These are phyloP conservation scores for Penicillium malachiteum DNA, from an alignment of 495 filamentous ascomycete genomes.

Conservation along the genomic window DNA sequence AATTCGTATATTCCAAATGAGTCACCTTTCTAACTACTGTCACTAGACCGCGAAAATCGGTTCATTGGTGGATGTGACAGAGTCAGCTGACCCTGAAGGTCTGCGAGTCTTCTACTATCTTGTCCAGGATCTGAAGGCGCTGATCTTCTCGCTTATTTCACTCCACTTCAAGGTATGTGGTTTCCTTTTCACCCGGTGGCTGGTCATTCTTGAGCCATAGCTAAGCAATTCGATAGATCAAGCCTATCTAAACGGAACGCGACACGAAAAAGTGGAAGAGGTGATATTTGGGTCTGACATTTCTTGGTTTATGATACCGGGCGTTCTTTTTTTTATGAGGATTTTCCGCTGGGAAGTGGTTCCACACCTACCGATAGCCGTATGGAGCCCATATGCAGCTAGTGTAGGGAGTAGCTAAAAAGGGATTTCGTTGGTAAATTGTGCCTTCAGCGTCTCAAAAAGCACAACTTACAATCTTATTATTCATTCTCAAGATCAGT, in stretches of 20 bases:
- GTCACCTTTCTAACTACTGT: background rate
- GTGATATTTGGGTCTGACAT: conserved; percentile 3
- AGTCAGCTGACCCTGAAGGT: conserved; percentile 93
- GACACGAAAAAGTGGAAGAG: background rate
- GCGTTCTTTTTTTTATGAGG: conserved; percentile 18
- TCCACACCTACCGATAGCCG: conserved; percentile 4
- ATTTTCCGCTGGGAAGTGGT: conserved; percentile 4
- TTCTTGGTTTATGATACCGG: conserved; percentile 25
- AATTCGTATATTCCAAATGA: background rate
- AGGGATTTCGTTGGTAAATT: too few relatives aligned
- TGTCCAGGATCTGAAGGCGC: conserved; percentile 94
- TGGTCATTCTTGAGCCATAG: background rate
- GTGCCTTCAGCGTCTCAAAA: too few relatives aligned
- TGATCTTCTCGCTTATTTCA: conserved; percentile 93
- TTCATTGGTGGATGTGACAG: conserved; percentile 92
- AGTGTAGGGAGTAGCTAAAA: background rate
- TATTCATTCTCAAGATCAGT: too few relatives aligned
- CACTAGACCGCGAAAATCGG: conserved; percentile 95
- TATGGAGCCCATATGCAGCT: conserved; percentile 7
- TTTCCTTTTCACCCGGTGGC: background rate
- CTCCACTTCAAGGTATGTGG: conserved; percentile 87
- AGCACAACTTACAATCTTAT: too few relatives aligned
- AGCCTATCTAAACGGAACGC: conserved; percentile 64
- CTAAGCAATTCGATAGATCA: conserved; percentile 54
- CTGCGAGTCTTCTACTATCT: conserved; percentile 99